phyloP scores from a whole-genome alignment of 208 protist species.

The Acanthamoeba triangularis region DNA sequence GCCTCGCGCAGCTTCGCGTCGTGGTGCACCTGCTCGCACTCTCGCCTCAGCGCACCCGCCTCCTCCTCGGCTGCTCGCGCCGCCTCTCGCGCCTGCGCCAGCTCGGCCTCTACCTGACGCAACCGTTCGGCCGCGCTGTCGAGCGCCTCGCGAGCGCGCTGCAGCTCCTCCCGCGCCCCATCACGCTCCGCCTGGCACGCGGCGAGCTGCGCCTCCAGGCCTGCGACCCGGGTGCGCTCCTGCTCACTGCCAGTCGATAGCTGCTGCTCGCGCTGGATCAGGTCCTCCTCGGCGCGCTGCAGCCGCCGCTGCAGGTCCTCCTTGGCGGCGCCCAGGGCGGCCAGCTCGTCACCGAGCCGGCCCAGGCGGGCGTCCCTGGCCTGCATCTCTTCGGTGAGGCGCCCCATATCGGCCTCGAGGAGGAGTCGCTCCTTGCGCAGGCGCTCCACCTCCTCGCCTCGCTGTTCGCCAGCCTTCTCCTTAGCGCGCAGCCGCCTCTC shows the following conservation, averaged over 20 bases:
- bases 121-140: background rate
- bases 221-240: background rate
- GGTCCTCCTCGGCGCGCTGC: background rate
- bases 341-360: background rate
- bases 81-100: background rate
- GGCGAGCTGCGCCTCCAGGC: background rate
- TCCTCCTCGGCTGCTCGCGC: background rate
- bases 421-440: constrained; percentile 10
- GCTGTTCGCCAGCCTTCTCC: background rate
- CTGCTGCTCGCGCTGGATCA: background rate
- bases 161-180: background rate
- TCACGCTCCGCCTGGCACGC: background rate
- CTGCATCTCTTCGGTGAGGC: background rate
- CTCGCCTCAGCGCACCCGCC: background rate
- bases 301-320: background rate
- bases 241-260: background rate
- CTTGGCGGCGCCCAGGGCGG: background rate
- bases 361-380: background rate
- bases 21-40: background rate
- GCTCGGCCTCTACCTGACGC: background rate
- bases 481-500: background rate
- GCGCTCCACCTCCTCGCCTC: background rate
- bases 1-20: background rate
- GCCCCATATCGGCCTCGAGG: background rate
- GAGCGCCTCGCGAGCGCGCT: background rate